Base-by-base conservation (phyloP, 2,329 filamentous ascomycete genomes). In the Colletotrichum viniferum region DNA sequence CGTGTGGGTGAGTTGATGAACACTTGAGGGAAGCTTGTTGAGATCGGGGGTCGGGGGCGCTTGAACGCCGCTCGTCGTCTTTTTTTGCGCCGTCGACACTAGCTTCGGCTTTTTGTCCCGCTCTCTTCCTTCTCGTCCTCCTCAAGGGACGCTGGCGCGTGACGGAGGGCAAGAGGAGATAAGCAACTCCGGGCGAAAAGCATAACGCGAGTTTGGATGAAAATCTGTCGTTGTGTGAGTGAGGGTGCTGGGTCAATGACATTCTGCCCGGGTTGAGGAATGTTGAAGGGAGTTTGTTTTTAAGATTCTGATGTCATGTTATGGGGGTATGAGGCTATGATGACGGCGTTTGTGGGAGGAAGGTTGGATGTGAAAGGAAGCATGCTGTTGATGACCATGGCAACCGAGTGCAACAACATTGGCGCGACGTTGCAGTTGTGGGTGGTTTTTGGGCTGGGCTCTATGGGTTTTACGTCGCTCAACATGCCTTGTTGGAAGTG, bases 141-240 rank as follows among this genome's bases (percentile, higher is more conserved):
- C 13, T 18, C 21, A 12, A 38, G 21, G 38, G 26, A 66, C 63
- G 63, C 43, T 36, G 34, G 38, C 21, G 18, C 2, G 38, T 48
- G 24, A 18, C 24, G 28, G 63, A 38, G 38, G 26, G 52, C 14
- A 30, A 68, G 18, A 48, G 62, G 62, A 58, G 52, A 58, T 58
- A 69, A 73, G 56, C 65, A 73, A 64, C 43, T 43, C 65, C 58
- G 38, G 65, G 65, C 58, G 21, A 32, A 64, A 69, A 64, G 71
- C 34, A 24, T 64, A 63, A 69, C 14, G 32, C 32, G 58, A 63
- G 71, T 58, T 73, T 68, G 71, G 70, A 73, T 62, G 64, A 30
- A 34, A 43, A 5, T 43, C n/a, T 36, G 6, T n/a, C 13, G 21
- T n/a, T n/a, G 38, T 43, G 18, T n/a, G 18, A 38, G 38, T 43